phyloP scores from a whole-genome alignment of 129 eudicot genomes.

The Flaveria sonorensis region DNA sequence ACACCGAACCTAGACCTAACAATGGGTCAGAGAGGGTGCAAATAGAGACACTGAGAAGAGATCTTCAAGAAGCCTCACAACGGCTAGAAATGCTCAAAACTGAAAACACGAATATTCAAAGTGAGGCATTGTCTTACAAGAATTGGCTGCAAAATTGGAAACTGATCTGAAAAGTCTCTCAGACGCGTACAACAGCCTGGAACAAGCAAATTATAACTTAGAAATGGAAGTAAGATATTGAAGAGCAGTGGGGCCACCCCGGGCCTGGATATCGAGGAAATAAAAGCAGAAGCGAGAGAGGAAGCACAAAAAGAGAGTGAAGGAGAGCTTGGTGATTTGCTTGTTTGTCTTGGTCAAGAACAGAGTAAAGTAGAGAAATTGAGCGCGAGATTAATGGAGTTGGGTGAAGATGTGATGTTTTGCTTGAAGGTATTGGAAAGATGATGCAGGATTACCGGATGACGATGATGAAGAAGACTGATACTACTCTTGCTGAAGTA shows the following conservation, averaged over 20 bases:
- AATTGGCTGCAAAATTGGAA: slow-evolving; percentile 66
- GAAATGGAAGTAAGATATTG: slow-evolving; percentile 63
- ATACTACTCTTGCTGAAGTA: neutral
- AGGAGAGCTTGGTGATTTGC: slow-evolving; percentile 77
- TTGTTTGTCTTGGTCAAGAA: slow-evolving; percentile 94
- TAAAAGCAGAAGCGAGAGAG: slow-evolving; percentile 77
- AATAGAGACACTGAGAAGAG: slow-evolving; percentile 66
- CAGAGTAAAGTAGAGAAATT: slow-evolving; percentile 87
- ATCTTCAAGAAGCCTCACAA: slow-evolving; percentile 67
- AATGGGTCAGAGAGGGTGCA: slow-evolving; percentile 72
- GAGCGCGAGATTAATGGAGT: slow-evolving; percentile 61
- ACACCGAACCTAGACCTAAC: slow-evolving; percentile 39
- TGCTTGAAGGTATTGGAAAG: slow-evolving; percentile 90
- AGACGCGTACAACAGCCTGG: slow-evolving; percentile 91
- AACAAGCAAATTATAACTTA: slow-evolving; percentile 74
- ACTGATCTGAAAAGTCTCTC: slow-evolving; percentile 84
- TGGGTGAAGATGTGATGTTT: slow-evolving; percentile 83
- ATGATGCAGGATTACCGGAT: slow-evolving; percentile 50
- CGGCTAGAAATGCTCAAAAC: slow-evolving; percentile 59
- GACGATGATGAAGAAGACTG: slow-evolving; percentile 50
- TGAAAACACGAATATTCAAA: slow-evolving; percentile 60
- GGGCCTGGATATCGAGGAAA: slow-evolving; percentile 58
- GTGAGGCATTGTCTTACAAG: slow-evolving; percentile 50
- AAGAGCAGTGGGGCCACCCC: slow-evolving; percentile 46
- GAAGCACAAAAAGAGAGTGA: slow-evolving; percentile 95